A percentile compares a stretch with the other conserved stretches of the same genome.
Conservation (phyloP, 2,329 filamentous ascomycete species). For the Fusarium ramigenum region DNA sequence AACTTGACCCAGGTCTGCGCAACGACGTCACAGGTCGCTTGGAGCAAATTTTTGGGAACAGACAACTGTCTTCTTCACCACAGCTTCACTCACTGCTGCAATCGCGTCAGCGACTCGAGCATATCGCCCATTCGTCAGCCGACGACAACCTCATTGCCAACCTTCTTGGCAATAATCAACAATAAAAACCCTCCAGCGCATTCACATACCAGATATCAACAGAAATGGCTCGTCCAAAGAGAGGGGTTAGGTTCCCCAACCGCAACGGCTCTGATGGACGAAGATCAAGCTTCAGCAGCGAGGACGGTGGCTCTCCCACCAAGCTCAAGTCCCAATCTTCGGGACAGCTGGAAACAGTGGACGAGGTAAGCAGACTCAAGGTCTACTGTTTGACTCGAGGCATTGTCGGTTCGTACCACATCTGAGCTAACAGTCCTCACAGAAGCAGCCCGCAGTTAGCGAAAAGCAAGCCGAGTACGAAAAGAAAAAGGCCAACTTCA, state of each 20-base stretch:
- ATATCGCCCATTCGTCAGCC: background rate
- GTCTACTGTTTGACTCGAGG: background rate
- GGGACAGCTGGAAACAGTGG: slow-evolving; percentile 46
- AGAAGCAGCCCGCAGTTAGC: slow-evolving; percentile 56
- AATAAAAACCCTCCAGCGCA: slow-evolving; percentile 1
- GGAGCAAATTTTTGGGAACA: background rate
- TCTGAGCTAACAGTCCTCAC: background rate
- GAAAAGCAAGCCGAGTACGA: slow-evolving; percentile 77
- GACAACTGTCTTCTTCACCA: background rate
- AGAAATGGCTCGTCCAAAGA: slow-evolving; percentile 52
- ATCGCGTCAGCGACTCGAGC: slow-evolving; percentile 6
- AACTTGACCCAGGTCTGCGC: slow-evolving; percentile 19
- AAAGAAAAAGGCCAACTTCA: slow-evolving; percentile 98
- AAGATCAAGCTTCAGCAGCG: slow-evolving; percentile 77
- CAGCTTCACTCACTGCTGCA: background rate
- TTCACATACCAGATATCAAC: slow-evolving; percentile 1
- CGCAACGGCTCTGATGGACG: slow-evolving; percentile 60
- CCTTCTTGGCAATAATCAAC: background rate
- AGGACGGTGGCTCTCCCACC: slow-evolving; percentile 55
- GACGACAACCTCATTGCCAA: slow-evolving; percentile 16
- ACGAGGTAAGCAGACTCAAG: slow-evolving; percentile 46
- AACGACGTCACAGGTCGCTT: slow-evolving; percentile 24
- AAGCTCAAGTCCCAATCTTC: slow-evolving; percentile 42
- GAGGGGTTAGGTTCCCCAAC: slow-evolving; percentile 66
- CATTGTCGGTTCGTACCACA: background rate